These are phyloP conservation scores for Amauroascus niger DNA, from an alignment of 2,329 filamentous ascomycete species.

Conservation along the genomic window DNA sequence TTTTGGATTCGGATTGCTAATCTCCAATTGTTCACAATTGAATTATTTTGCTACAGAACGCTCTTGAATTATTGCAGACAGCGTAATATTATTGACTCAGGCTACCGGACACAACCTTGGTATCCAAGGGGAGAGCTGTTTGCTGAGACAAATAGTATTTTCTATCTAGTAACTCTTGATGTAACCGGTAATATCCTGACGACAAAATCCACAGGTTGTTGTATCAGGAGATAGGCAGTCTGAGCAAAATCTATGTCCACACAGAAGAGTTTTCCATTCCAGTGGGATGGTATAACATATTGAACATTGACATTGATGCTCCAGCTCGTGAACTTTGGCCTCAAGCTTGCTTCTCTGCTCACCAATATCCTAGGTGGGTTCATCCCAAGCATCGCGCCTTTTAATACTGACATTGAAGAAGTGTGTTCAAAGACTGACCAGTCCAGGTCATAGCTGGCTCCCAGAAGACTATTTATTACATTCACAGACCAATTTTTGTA, in stretches of 20 bases:
- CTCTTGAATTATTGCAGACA: neutral
- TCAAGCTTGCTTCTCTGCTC: too few species aligned
- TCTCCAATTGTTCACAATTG: neutral
- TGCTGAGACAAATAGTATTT: too few species aligned
- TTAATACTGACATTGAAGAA: too few species aligned
- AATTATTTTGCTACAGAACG: neutral
- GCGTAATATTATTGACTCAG: neutral
- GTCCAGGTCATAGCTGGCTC: too few species aligned
- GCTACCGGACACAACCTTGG: too few species aligned
- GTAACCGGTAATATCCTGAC: slow-evolving; percentile 5
- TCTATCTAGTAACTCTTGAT: slow-evolving; percentile 6
- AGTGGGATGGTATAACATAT: slow-evolving; percentile 6
- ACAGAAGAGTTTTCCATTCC: slow-evolving; percentile 3
- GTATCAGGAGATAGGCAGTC: neutral
- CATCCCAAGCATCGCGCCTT: too few species aligned
- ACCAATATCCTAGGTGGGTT: too few species aligned
- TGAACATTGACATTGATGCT: slow-evolving; percentile 6
- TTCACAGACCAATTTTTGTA: neutral
- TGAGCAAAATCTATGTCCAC: slow-evolving; percentile 5
- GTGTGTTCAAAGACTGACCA: too few species aligned
- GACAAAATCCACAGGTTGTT: slow-evolving; percentile 2
- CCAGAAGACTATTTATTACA: too few species aligned
- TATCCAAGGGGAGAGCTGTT: too few species aligned
- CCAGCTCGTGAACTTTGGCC: slow-evolving; percentile 4
- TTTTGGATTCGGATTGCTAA: neutral